Evolutionary conservation across 2,329 filamentous ascomycete species (phyloP).

Genomic region (Diplodia scrobiculata): DNA sequence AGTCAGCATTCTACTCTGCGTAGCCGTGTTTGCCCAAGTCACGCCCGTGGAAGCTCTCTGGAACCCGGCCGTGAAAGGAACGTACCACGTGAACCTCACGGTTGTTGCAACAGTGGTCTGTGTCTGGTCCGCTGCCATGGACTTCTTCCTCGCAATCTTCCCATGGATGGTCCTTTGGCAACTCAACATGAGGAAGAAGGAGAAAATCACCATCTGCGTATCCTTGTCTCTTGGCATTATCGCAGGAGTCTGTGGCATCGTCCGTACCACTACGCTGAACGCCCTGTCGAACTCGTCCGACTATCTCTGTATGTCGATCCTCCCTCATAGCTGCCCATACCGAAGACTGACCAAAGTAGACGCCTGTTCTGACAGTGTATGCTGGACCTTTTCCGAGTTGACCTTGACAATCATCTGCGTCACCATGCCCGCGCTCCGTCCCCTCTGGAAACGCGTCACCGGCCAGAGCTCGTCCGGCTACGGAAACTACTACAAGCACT

Average conservation of each 20-base stretch:
- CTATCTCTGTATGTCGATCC: constrained; percentile 33
- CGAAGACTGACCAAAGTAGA: constrained; percentile 17
- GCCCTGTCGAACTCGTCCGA: constrained; percentile 32
- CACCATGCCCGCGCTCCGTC: constrained; percentile 37
- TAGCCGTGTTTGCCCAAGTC: constrained; percentile 8
- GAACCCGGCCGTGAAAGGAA: constrained; percentile 7
- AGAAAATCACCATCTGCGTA: constrained; percentile 40
- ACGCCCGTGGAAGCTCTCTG: constrained; percentile 8
- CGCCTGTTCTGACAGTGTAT: constrained; percentile 32
- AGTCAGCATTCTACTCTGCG: neutral
- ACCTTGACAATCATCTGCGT: constrained; percentile 38
- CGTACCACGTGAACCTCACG: neutral
- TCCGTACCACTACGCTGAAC: constrained; percentile 37
- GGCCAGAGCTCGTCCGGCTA: constrained; percentile 17
- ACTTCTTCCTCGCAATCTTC: constrained; percentile 37
- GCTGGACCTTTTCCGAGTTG: constrained; percentile 38
- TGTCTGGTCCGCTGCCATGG: constrained; percentile 32
- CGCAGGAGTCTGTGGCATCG: constrained; percentile 34
- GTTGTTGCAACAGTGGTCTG: neutral
- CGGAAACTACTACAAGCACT: constrained; percentile 23
- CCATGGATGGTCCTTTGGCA: constrained; percentile 37
- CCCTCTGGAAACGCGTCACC: constrained; percentile 32
- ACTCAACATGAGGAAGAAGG: constrained; percentile 37
- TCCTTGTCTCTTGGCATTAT: constrained; percentile 37
- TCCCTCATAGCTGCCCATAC: constrained; percentile 5